Evolutionary conservation across 495 filamentous ascomycete species (phyloP).

Genomic region (Trichoderma gamsii): DNA sequence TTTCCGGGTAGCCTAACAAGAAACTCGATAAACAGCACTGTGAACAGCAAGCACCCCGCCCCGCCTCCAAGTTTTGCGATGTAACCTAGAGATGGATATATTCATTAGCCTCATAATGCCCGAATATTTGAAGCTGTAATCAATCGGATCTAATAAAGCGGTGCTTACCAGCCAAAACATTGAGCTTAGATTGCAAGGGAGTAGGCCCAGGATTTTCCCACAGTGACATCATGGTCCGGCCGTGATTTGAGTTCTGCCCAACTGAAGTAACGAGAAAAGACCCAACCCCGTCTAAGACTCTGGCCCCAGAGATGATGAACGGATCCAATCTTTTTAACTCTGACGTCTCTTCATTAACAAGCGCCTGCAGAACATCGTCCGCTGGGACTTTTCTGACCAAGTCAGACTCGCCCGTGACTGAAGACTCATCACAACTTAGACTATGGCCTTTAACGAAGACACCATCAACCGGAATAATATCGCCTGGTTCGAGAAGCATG

Average conservation of each 20-base stretch:
- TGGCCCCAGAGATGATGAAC: constrained; percentile 77
- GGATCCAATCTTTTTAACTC: constrained; percentile 56
- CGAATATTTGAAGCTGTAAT: neutral
- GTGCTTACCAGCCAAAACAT: constrained; percentile 59
- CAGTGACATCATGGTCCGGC: constrained; percentile 78
- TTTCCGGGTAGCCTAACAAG: constrained; percentile 51
- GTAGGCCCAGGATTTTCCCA: constrained; percentile 70
- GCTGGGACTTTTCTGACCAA: constrained; percentile 55
- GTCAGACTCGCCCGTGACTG: constrained; percentile 68
- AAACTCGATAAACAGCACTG: constrained; percentile 72
- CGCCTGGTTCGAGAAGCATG: constrained; percentile 77
- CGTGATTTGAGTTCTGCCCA: constrained; percentile 65
- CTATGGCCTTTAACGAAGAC: constrained; percentile 67
- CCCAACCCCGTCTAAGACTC: constrained; percentile 73
- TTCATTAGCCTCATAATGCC: neutral
- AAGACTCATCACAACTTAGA: constrained; percentile 73
- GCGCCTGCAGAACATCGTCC: constrained; percentile 55
- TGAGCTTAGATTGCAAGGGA: constrained; percentile 71
- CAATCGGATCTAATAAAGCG: neutral
- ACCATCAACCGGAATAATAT: constrained; percentile 79
- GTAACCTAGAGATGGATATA: constrained; percentile 20
- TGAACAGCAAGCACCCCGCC: constrained; percentile 64
- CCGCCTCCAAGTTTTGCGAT: constrained; percentile 74
- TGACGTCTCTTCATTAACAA: constrained; percentile 46
- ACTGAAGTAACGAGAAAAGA: constrained; percentile 71